Conservation (phyloP, 2,329 filamentous ascomycete genomes). For the Fusarium sp. region DNA sequence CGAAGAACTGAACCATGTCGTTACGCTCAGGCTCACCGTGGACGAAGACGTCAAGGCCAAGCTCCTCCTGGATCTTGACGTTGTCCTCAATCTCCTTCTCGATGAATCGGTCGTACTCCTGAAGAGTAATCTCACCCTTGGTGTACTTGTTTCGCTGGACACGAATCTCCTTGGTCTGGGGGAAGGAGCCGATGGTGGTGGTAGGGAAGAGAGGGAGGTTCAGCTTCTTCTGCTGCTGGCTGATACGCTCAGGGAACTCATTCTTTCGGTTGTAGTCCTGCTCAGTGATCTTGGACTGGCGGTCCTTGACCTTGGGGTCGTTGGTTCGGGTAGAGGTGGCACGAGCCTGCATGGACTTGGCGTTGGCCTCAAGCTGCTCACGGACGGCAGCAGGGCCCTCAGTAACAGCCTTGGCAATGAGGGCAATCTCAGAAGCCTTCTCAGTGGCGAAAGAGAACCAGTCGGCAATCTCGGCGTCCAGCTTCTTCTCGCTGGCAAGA, state of each 20-base stretch:
- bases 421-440: slow-evolving; percentile 91
- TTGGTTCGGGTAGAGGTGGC: slow-evolving; percentile 96
- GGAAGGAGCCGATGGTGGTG: slow-evolving; percentile 99
- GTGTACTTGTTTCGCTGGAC: slow-evolving; percentile 97
- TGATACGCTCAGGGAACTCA: slow-evolving; percentile 86
- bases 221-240: slow-evolving; percentile 91
- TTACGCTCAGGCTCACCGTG: slow-evolving; percentile 99
- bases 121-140: slow-evolving; percentile 95
- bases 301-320: slow-evolving; percentile 96
- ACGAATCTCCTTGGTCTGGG: slow-evolving; percentile 99
- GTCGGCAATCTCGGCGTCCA: slow-evolving; percentile 91
- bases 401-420: slow-evolving; percentile 97
- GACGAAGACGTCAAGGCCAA: slow-evolving; percentile 95
- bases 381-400: slow-evolving; percentile 90
- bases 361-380: slow-evolving; percentile 95
- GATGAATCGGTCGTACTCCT: slow-evolving; percentile 98
- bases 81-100: slow-evolving; percentile 98
- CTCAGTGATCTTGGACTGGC: slow-evolving; percentile 88
- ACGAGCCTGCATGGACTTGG: slow-evolving; percentile 92
- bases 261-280: slow-evolving; percentile 95
- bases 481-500: slow-evolving; percentile 98
- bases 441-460: slow-evolving; percentile 99
- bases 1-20: slow-evolving; percentile 99
- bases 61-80: slow-evolving; percentile 97
- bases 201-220: slow-evolving; percentile 98